Base-by-base conservation (phyloP, 768 basidiomycete genomes). In the Calocybe indica region DNA sequence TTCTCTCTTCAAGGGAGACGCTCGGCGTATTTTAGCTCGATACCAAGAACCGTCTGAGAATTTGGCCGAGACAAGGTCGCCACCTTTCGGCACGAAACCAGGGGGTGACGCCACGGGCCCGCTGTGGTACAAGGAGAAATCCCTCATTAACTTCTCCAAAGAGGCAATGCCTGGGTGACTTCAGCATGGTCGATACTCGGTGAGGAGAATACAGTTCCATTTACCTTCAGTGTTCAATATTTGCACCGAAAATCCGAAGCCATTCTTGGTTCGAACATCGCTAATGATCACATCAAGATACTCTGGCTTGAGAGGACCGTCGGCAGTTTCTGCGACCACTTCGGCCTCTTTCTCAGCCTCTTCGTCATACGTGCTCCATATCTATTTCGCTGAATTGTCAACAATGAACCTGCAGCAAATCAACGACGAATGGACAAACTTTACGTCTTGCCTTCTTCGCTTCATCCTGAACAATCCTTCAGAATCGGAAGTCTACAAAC, bases 41-140 rank as follows among this genome's bases (percentile, higher is more conserved):
- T 98, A 97, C 96, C 95, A 99, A 41, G 85, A 73, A 6, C 90
- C 90, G 58, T 96, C 88, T 41, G 87, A 88, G 68, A 97, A 97
- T 61, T 92, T 92, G 12, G 93, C 95, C 9, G 91, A 92, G 12
- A 99, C 90, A 28, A 97, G 73, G 48, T 97, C 93, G 6, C 93
- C 93, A 13, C 77, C 80, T 60, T 81, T 83, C 1, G 95, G 95
- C 5, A 73, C 71, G 58, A 92, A 94, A 43, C 76, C 79, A n/a
- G 84, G 56, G 4, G 88, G 74, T 12, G 77, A 63, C 14, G 74
- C 61, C 3, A 76, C 66, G 10, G 83, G 75, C 37, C 80, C 77
- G 39, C 80, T 79, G 68, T 98, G 92, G 64, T 94, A 83, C 33
- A 88, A 58, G 5, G 91, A 88, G 58, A 99, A 96, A 51, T 98